Evolutionary conservation across 2,329 filamentous ascomycete species (phyloP).

Genomic region (Lasiodiplodia hormozganensis): DNA sequence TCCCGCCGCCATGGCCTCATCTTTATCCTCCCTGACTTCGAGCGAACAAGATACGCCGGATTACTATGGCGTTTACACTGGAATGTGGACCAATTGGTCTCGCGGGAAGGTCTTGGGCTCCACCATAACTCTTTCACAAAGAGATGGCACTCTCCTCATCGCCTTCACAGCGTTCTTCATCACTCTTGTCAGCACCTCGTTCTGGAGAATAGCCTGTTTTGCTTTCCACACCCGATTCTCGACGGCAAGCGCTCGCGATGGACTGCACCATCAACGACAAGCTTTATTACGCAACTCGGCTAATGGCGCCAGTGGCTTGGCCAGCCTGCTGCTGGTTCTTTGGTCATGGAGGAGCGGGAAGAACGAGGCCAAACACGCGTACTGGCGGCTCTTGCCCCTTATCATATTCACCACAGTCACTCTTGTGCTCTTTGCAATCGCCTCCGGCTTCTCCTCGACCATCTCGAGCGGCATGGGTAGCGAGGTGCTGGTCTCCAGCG

Average conservation of each 20-base stretch:
- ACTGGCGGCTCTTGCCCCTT: not conserved
- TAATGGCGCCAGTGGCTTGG: slow-evolving; percentile 16
- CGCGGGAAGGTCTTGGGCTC: slow-evolving; percentile 40
- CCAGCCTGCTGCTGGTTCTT: not conserved
- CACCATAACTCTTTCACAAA: slow-evolving; percentile 42
- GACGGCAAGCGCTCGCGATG: slow-evolving; percentile 32
- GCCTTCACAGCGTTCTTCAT: slow-evolving; percentile 46
- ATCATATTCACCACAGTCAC: slow-evolving; percentile 2
- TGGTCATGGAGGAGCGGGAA: not conserved
- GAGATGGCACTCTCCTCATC: slow-evolving; percentile 42
- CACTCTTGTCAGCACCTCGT: slow-evolving; percentile 32
- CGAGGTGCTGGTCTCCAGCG: slow-evolving; percentile 27
- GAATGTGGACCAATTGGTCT: slow-evolving; percentile 45
- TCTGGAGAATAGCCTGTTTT: slow-evolving; percentile 37
- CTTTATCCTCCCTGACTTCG: not conserved
- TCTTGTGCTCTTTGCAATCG: slow-evolving; percentile 18
- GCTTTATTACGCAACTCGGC: slow-evolving; percentile 29
- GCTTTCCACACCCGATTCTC: slow-evolving; percentile 34
- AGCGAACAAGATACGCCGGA: not conserved
- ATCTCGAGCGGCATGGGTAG: slow-evolving; percentile 23
- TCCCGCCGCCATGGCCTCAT: not conserved
- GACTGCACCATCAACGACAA: slow-evolving; percentile 36
- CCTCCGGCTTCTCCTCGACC: slow-evolving; percentile 28
- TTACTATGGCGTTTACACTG: slow-evolving; percentile 34
- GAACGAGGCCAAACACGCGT: not conserved